A percentile compares a stretch with the other conserved stretches of the same genome.
phyloP scores from a whole-genome alignment of 768 basidiomycete genomes.

The Lactarius akahatsu region DNA sequence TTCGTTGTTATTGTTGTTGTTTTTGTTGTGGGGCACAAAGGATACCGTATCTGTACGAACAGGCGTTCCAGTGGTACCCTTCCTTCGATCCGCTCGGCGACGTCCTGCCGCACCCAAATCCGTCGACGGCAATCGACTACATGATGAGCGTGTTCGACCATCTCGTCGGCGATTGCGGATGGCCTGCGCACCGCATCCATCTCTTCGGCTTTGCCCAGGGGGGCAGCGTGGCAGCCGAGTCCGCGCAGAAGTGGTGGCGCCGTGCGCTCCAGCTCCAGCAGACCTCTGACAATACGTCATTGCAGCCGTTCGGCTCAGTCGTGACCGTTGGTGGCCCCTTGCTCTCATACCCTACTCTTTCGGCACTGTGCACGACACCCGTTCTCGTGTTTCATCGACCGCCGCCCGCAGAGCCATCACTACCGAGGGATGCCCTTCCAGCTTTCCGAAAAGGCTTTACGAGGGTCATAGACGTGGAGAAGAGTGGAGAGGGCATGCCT shows the following conservation, averaged over 20 bases:
- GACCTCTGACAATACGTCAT: conserved; percentile 25
- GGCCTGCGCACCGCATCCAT: conserved; percentile 72
- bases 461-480: conserved; percentile 49
- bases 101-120: conserved; percentile 66
- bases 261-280: conserved; percentile 22
- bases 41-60: conserved; percentile 75
- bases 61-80: conserved; percentile 83
- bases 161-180: conserved; percentile 58
- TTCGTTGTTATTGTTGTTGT: no score
- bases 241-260: conserved; percentile 53
- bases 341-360: conserved; percentile 71
- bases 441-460: conserved; percentile 63
- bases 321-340: conserved; percentile 71
- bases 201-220: conserved; percentile 89
- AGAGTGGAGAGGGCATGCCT: conserved; percentile 66
- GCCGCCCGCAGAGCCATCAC: conserved; percentile 44
- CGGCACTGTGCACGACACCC: conserved; percentile 55
- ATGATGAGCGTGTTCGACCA: conserved; percentile 54
- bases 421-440: conserved; percentile 46
- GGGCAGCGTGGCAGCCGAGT: conserved; percentile 72
- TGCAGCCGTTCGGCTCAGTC: conserved; percentile 58
- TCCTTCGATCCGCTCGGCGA: conserved; percentile 83
- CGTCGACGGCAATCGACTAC: conserved; percentile 61
- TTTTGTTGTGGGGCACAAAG: conserved; percentile 38
- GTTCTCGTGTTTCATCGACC: conserved; percentile 59